Evolutionary conservation across 768 basidiomycete genomes (phyloP).

Genomic region (Termitomyces heimii): DNA sequence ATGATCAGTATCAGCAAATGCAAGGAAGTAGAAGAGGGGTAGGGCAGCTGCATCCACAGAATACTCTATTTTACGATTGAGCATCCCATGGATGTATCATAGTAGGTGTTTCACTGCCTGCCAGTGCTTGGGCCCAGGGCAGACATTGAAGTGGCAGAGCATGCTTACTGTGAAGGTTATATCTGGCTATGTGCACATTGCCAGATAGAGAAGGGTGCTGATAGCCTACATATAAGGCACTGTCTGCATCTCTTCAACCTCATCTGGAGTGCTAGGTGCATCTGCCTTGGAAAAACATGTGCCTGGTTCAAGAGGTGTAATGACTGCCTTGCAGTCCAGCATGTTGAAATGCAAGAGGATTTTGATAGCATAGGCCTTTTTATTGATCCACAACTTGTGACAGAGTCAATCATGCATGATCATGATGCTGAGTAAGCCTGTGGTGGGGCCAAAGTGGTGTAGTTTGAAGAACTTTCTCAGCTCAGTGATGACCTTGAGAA

Average conservation of each 20-base stretch:
- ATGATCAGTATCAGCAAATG: not conserved
- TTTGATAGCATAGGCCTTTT: not conserved
- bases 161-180: not conserved
- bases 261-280: not conserved
- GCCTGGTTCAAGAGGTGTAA: not conserved
- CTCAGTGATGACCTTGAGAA: not conserved
- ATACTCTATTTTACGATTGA: not conserved
- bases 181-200: not conserved
- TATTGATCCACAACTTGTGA: not conserved
- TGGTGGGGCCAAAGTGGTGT: not conserved
- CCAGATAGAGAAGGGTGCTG: not conserved
- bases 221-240: conserved; percentile 8
- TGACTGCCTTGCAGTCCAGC: not conserved
- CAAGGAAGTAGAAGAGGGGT: not conserved
- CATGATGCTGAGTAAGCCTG: not conserved
- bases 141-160: not conserved
- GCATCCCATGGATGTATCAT: not conserved
- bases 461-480: not conserved
- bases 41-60: not conserved
- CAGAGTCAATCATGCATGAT: not conserved
- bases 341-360: not conserved
- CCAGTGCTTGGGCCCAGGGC: not conserved
- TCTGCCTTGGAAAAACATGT: not conserved
- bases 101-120: not conserved
- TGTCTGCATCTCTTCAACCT: not conserved